phyloP scores from a whole-genome alignment of 164 flowering plant genomes.

The Pachysandra terminalis region DNA sequence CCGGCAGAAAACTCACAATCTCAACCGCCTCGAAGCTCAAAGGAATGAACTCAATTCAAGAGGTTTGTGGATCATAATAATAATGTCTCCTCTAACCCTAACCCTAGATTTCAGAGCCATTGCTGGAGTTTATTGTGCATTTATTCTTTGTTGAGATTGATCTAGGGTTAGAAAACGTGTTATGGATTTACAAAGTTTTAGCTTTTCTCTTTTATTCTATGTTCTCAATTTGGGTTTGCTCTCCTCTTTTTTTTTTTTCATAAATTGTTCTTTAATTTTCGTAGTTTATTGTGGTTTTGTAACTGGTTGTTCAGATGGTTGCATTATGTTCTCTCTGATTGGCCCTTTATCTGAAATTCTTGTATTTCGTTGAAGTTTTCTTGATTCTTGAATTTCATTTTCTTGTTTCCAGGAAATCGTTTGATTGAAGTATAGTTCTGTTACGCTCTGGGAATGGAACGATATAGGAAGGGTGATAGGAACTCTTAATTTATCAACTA shows the following conservation, averaged over 20 bases:
- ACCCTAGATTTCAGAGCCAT: constrained; percentile 3
- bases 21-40: constrained; percentile 94
- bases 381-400: too few relatives aligned
- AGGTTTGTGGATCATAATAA: constrained; percentile 36
- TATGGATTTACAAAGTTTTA: too few relatives aligned
- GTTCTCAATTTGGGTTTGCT: neutral
- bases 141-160: neutral
- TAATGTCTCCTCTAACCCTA: constrained; percentile 6
- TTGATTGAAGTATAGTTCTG: too few relatives aligned
- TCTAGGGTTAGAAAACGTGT: neutral
- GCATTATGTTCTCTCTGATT: too few relatives aligned
- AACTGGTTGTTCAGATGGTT: neutral
- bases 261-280: neutral
- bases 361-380: too few relatives aligned
- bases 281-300: neutral
- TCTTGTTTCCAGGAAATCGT: too few relatives aligned
- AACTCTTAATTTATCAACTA: too few relatives aligned
- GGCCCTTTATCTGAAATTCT: too few relatives aligned
- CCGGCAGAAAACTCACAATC: constrained; percentile 78
- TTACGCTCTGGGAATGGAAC: too few relatives aligned
- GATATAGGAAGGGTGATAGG: too few relatives aligned
- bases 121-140: neutral
- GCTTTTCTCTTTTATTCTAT: too few relatives aligned
- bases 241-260: too few relatives aligned
- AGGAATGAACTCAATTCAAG: constrained; percentile 92